Conservation (phyloP, 257 asterid species). For the Sherardia arvensis region DNA sequence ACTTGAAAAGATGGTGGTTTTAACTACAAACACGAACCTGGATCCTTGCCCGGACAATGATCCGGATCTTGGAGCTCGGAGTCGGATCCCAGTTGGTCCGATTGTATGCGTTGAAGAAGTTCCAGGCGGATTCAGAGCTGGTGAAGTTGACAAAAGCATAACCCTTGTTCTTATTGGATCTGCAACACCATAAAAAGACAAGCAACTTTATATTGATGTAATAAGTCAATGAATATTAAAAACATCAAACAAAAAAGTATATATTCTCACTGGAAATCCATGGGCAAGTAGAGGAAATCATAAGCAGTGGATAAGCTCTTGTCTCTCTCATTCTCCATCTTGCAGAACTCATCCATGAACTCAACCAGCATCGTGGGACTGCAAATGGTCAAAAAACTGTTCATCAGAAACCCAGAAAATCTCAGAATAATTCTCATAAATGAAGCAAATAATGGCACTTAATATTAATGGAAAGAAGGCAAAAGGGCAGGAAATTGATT, state of each 20-base stretch:
- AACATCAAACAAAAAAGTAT: neutral
- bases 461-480: neutral
- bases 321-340: constrained; percentile 17
- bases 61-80: constrained; percentile 21
- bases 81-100: constrained; percentile 15
- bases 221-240: no score
- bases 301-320: constrained; percentile 25
- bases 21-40: constrained; percentile 41
- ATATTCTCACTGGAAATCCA: constrained; percentile 57
- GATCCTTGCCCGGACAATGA: constrained; percentile 42
- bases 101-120: constrained; percentile 21
- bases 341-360: constrained; percentile 40
- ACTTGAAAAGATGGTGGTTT: no score
- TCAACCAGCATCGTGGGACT: constrained; percentile 34
- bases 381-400: neutral
- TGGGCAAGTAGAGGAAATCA: constrained; percentile 57
- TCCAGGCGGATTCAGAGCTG: constrained; percentile 27
- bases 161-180: constrained; percentile 40
- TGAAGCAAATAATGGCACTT: no score
- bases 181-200: constrained; percentile 15
- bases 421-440: no score
- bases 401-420: no score
- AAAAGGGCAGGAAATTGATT: neutral
- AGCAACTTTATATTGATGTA: no score
- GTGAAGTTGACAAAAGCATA: constrained; percentile 71